Conservation (phyloP, 371 early-diverging fungal species). For the Blakeslea trispora region DNA sequence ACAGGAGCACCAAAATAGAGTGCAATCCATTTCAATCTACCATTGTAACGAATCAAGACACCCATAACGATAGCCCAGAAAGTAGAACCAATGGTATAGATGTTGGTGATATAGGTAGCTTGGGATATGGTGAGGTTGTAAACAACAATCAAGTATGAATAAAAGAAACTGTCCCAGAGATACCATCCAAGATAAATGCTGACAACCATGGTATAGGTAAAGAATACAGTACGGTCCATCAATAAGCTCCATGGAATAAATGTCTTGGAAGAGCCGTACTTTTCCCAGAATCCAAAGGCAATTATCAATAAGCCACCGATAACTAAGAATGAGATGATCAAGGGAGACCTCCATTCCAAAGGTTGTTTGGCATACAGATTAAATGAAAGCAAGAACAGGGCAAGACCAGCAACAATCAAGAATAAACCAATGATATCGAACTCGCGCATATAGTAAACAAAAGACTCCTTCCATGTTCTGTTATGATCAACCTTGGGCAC, state of each 20-base stretch:
- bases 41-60: conserved; percentile 16
- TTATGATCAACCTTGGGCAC: conserved; percentile 8
- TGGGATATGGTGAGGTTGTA: conserved; percentile 11
- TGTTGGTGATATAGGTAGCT: conserved; percentile 21
- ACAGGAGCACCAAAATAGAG: conserved; percentile 20
- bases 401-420: conserved; percentile 19
- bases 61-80: conserved; percentile 23
- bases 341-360: conserved; percentile 18
- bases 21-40: conserved; percentile 23
- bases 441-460: conserved; percentile 10
- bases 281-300: conserved; percentile 18
- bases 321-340: conserved; percentile 19
- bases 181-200: conserved; percentile 22
- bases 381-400: conserved; percentile 21
- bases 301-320: conserved; percentile 15
- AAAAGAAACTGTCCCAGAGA: conserved; percentile 21
- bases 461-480: conserved; percentile 10
- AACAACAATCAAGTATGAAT: conserved; percentile 26
- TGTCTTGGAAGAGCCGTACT: conserved; percentile 10
- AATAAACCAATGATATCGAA: conserved; percentile 20
- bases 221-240: conserved; percentile 22
- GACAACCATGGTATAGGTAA: conserved; percentile 17
- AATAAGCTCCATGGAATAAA: conserved; percentile 25
- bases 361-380: conserved; percentile 14
- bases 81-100: conserved; percentile 21